Conservation (phyloP, 495 filamentous ascomycete genomes). For the Penicillium taxi region DNA sequence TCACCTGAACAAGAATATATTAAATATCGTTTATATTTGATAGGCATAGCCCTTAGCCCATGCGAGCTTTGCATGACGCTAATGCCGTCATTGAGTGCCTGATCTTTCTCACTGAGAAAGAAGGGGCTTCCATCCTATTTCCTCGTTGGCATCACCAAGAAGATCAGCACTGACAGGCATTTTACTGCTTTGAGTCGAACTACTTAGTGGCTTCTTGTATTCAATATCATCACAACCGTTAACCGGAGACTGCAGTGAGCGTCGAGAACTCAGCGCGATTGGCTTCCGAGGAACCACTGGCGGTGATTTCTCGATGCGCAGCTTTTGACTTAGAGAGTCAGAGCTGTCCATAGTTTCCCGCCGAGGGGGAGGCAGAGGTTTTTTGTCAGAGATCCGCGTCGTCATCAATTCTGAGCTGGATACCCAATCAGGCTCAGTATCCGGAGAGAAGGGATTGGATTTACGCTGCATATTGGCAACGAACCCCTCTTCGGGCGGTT, state of each 20-base stretch:
- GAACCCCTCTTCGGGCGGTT: conserved; percentile 51
- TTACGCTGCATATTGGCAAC: conserved; percentile 63
- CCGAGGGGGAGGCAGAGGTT: conserved; percentile 12
- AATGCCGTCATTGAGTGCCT: too few species aligned
- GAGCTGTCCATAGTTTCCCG: not conserved
- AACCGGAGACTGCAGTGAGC: not conserved
- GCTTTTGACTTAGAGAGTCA: too few species aligned
- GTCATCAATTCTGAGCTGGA: not conserved
- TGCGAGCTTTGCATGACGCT: not conserved
- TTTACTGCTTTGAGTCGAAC: too few species aligned
- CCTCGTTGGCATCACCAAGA: conserved; percentile 19
- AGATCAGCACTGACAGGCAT: conserved; percentile 10
- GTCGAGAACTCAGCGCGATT: conserved; percentile 16
- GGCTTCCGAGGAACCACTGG: conserved; percentile 33
- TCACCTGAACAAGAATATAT: too few species aligned
- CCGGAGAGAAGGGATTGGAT: conserved; percentile 70
- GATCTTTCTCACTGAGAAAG: conserved; percentile 19
- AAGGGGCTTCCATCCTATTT: conserved; percentile 31
- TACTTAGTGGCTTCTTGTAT: too few species aligned
- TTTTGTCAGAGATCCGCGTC: conserved; percentile 1
- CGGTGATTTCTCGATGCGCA: conserved; percentile 7
- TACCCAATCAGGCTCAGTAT: conserved; percentile 72
- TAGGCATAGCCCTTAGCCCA: too few species aligned
- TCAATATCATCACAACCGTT: too few species aligned
- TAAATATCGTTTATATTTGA: too few species aligned